phyloP scores from a whole-genome alignment of 495 filamentous ascomycete genomes.

The Hyaloscypha hepaticicola region DNA sequence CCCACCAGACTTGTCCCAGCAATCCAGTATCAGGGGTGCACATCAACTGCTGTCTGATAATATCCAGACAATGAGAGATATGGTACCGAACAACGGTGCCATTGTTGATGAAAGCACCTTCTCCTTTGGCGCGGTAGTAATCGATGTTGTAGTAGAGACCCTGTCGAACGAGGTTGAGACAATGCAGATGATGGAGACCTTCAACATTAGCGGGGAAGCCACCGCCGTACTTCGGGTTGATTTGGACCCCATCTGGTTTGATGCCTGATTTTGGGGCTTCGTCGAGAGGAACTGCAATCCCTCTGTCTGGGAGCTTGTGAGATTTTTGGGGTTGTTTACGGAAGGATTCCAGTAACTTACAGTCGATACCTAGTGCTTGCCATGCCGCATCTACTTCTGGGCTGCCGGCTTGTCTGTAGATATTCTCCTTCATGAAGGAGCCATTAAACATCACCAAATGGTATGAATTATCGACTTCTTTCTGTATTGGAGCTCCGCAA shows the following conservation, averaged over 20 bases:
- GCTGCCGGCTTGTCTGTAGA: conserved; percentile 49
- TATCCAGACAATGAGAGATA: conserved; percentile 56
- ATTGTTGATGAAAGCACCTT: conserved; percentile 50
- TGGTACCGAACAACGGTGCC: conserved; percentile 50
- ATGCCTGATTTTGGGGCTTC: conserved; percentile 45
- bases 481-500: conserved; percentile 25
- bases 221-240: conserved; percentile 51
- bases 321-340: background rate
- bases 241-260: conserved; percentile 47
- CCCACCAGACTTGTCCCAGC: conserved; percentile 53
- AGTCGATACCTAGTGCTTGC: conserved; percentile 53
- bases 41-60: conserved; percentile 56
- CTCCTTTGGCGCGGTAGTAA: conserved; percentile 47
- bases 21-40: conserved; percentile 52
- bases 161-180: conserved; percentile 57
- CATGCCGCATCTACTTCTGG: conserved; percentile 59
- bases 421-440: conserved; percentile 50
- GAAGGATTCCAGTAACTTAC: conserved; percentile 29
- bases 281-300: conserved; percentile 38
- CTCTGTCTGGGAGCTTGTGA: conserved; percentile 36
- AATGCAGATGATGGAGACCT: conserved; percentile 58
- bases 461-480: conserved; percentile 25
- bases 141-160: conserved; percentile 56
- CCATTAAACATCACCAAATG: conserved; percentile 40
- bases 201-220: conserved; percentile 55